These are phyloP conservation scores for Gossypium laxum DNA, from an alignment of 441 rosid species.

Conservation along the genomic window DNA sequence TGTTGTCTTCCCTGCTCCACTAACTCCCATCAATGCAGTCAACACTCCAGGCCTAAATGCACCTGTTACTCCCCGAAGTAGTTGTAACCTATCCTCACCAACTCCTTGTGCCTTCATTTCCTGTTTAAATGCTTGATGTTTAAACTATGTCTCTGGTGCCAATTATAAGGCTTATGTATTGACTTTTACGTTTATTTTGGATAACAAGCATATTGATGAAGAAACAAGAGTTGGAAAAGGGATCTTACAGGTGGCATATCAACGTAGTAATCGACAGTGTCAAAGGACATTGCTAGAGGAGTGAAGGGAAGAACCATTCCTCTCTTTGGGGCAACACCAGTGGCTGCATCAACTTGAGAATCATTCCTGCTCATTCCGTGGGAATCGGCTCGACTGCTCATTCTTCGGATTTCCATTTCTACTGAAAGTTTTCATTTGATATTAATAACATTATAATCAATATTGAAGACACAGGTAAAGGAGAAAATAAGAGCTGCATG, in stretches of 20 bases:
- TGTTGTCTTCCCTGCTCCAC: slow-evolving; percentile 97
- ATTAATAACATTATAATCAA: no score
- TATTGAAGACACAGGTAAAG: no score
- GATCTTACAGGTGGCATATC: slow-evolving; percentile 78
- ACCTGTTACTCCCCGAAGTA: slow-evolving; percentile 61
- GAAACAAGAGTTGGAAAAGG: background rate
- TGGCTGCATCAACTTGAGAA: slow-evolving; percentile 23
- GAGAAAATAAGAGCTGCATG: no score
- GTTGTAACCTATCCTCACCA: slow-evolving; percentile 52
- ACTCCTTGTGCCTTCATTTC: slow-evolving; percentile 88
- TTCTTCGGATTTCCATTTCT: slow-evolving; percentile 40
- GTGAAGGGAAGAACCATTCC: slow-evolving; percentile 93
- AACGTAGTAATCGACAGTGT: slow-evolving; percentile 57
- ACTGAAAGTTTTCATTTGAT: slow-evolving; percentile 26
- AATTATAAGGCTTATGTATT: background rate
- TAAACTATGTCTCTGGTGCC: no score
- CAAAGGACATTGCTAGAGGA: slow-evolving; percentile 79
- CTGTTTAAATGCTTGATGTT: no score
- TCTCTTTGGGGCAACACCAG: slow-evolving; percentile 41
- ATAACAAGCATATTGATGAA: background rate
- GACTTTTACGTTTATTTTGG: background rate
- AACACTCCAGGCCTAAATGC: slow-evolving; percentile 83
- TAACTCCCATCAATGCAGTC: slow-evolving; percentile 91
- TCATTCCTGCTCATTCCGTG: slow-evolving; percentile 25
- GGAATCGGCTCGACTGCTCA: slow-evolving; percentile 28